Base-by-base conservation (phyloP, 2,329 filamentous ascomycete genomes). In the Orbilia quercus region DNA sequence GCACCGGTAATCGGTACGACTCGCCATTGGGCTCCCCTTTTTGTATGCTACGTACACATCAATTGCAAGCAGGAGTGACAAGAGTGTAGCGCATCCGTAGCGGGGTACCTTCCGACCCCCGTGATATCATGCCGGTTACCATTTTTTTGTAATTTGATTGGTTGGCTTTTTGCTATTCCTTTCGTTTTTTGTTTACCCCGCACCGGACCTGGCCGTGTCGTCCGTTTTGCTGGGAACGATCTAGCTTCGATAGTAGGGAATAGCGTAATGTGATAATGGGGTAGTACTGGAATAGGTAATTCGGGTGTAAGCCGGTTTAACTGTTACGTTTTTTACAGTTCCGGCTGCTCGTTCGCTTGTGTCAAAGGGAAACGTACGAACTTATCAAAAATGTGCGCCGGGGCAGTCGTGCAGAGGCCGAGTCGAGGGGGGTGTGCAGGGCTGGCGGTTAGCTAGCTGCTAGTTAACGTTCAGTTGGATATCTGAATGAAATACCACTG, bases 1-100 rank as follows among this genome's bases (percentile, higher is more conserved):
- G 42, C 63, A 28, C 53, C 63, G 63, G 63, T 25, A 2, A 38
- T 67, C 63, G 63, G 63, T 53, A 53, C 58, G 53, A 38, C 45
- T 59, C 53, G 63, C 63, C 5, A 67, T 67, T 67, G 51, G 63
- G 12, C 36, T 40, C n/a, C n/a, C 11, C 11, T 40, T 40, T 4
- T 40, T 12, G 31, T 6, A 34, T 34, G 31, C 31, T n/a, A n/a
- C n/a, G n/a, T n/a, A n/a, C n/a, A n/a, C n/a, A n/a, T n/a, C n/a
- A n/a, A n/a, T n/a, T n/a, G n/a, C n/a, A n/a, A n/a, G n/a, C n/a
- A n/a, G n/a, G n/a, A n/a, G n/a, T n/a, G n/a, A n/a, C n/a, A n/a
- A n/a, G n/a, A n/a, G n/a, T n/a, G n/a, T n/a, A n/a, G n/a, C n/a
- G n/a, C n/a, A n/a, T n/a, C n/a, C n/a, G 9, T 31, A 31, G 28